Base-by-base conservation (phyloP, 257 asterid species). In the Leptodermis oblonga region DNA sequence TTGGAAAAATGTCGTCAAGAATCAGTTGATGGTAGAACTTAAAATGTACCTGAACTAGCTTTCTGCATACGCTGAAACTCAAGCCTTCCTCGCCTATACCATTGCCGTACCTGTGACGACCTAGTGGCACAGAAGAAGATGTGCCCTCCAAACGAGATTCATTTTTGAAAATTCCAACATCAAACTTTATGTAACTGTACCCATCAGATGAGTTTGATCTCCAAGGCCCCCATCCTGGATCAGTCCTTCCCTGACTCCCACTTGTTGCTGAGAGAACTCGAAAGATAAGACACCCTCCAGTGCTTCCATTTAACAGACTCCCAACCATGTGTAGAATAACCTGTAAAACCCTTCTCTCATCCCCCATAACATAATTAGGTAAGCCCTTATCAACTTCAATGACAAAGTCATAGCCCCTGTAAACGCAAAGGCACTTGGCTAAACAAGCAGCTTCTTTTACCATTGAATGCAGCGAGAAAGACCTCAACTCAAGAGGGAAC, bases 281-380 rank as follows among this genome's bases (percentile, higher is more conserved):
- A 59, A 91, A 75, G 20, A 76, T 77, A 55, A 94, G 82, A 74
- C 73, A 61, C 11, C 96, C 94, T 53, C 85, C 88, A 34, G 70
- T 81, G 73, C 78, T 84, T 62, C 83, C 85, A 69, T 78, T 82
- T 72, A 93, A 75, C 43, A 87, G 77, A 81, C 79, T 89, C 63
- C 99, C 89, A 17, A 93, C 88, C 94, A 93, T 87, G 81, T 93
- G 96, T 73, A 93, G 73, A 70, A 93, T 72, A 26, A 89, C 96
- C 80, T 90, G 97, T 75, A 90, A 86, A 39, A 91, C 83, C 65
- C 99, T 77, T 68, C 92, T 83, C 76, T 93, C 97, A 60, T 93
- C 99, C n/a, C 99, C 99, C 85, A 89, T 79, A 13, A 94, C 90
- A 72, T 82, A 81, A 78, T 90, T 84, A 7, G 94, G 96, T 75